These are phyloP conservation scores for Cladosporium halotolerans DNA, from an alignment of 2,329 filamentous ascomycete species.

Conservation along the genomic window DNA sequence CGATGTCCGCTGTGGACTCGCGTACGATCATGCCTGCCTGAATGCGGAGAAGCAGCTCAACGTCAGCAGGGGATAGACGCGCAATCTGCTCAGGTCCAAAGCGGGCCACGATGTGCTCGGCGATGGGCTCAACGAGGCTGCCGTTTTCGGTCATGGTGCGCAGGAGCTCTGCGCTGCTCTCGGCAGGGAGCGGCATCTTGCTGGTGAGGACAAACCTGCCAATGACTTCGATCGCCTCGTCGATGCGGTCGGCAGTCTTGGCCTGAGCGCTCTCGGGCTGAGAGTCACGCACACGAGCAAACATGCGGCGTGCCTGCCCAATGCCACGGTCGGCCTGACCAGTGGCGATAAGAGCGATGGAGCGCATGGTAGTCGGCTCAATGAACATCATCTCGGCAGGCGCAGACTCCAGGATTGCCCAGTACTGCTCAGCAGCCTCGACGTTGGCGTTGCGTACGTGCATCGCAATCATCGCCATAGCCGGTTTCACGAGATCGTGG, in stretches of 20 bases:
- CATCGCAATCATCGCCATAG: slow-evolving; percentile 79
- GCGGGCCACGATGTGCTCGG: slow-evolving; percentile 54
- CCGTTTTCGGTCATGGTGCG: slow-evolving; percentile 62
- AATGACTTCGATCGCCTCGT: slow-evolving; percentile 73
- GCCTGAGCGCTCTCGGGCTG: slow-evolving; percentile 42
- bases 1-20: slow-evolving; percentile 47
- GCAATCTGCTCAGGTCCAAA: slow-evolving; percentile 55
- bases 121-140: slow-evolving; percentile 53
- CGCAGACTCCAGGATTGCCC: slow-evolving; percentile 62
- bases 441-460: slow-evolving; percentile 78
- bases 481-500: slow-evolving; percentile 47
- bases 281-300: slow-evolving; percentile 67
- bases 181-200: slow-evolving; percentile 46
- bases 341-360: slow-evolving; percentile 77
- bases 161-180: slow-evolving; percentile 53
- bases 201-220: slow-evolving; percentile 51
- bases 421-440: slow-evolving; percentile 69
- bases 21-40: slow-evolving; percentile 47
- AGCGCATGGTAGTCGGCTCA: slow-evolving; percentile 85
- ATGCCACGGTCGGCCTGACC: slow-evolving; percentile 79
- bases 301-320: slow-evolving; percentile 75
- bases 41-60: slow-evolving; percentile 56
- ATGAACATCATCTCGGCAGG: slow-evolving; percentile 63
- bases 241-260: slow-evolving; percentile 70
- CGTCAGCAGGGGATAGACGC: slow-evolving; percentile 46